Percentiles rank a stretch among this genome's conserved stretches.
phyloP scores from a whole-genome alignment of 805 yeast species.

The Wickerhamia fluorescens region DNA sequence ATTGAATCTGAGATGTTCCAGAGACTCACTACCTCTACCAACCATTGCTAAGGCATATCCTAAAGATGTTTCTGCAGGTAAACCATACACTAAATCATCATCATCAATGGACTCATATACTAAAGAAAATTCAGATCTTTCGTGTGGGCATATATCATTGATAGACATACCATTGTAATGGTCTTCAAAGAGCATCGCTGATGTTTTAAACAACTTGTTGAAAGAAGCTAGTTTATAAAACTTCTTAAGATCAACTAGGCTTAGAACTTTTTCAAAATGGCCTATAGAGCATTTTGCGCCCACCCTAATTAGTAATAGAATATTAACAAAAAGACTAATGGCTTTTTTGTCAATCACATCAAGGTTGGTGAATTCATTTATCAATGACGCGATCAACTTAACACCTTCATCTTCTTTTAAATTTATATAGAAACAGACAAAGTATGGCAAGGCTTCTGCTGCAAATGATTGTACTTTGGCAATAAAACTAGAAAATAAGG shows the following conservation, averaged over 20 bases:
- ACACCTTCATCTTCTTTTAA: slow-evolving; percentile 8
- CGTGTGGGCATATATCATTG: slow-evolving; percentile 6
- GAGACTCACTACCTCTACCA: slow-evolving; percentile 18
- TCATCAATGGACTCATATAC: slow-evolving; percentile 54
- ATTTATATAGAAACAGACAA: slow-evolving; percentile 18
- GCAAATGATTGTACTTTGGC: slow-evolving; percentile 17
- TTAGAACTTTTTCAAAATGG: slow-evolving; percentile 21
- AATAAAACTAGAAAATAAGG: slow-evolving; percentile 26
- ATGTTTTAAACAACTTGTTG: slow-evolving; percentile 31
- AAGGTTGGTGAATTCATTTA: slow-evolving; percentile 8
- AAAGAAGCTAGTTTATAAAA: slow-evolving; percentile 26
- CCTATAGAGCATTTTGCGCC: slow-evolving; percentile 26
- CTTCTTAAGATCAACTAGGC: slow-evolving; percentile 17
- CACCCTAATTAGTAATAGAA: slow-evolving; percentile 29
- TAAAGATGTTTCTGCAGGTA: slow-evolving; percentile 53
- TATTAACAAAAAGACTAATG: slow-evolving; percentile 13
- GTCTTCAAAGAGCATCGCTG: slow-evolving; percentile 46
- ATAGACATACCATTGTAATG: slow-evolving; percentile 5
- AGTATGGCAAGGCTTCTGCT: slow-evolving; percentile 16
- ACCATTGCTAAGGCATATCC: slow-evolving; percentile 42
- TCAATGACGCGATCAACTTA: slow-evolving; percentile 4
- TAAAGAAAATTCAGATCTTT: slow-evolving; percentile 11
- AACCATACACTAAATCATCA: slow-evolving; percentile 56
- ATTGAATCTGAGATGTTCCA: slow-evolving; percentile 43
- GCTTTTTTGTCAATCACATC: slow-evolving; percentile 3